Evolutionary conservation across 768 basidiomycete species (phyloP), one percentile per base, ranked within the genome.

Genomic region (Russula abietina): DNA sequence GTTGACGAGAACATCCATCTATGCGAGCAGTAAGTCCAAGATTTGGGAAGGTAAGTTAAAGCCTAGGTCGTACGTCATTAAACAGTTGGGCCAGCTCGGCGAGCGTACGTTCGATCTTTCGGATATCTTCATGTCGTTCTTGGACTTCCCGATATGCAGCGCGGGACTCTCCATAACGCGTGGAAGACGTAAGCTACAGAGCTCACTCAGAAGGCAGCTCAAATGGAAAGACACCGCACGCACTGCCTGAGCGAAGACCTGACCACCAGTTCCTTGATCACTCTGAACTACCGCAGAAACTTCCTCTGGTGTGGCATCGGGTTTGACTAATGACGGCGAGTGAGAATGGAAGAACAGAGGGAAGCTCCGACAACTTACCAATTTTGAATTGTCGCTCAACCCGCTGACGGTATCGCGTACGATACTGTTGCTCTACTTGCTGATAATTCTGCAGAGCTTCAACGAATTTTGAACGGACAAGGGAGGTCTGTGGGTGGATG

Each of bases 221-320:
- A 12, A 6, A n/a, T 14, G 19, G 14, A 26, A 28, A 36, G 24
- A 38, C 14, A 51, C 24, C n/a, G 17, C 2, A 70, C 79, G 33
- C 70, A 91, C 91, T 61, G 91, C 89, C 76, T 92, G 91, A 62
- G 87, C 86, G 78, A 98, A 98, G 57, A 97, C 88, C 73, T 97
- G 94, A 32, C 74, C 72, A 48, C 74, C 74, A 32, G 83, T 81
- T 54, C 87, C 87, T 55, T 81, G 81, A 50, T 90, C 87, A 69
- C 92, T 88, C 68, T 94, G 87, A 38, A 94, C 87, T n/a, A 90
- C 93, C 17, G 89, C 86, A 56, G 80, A 77, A 64, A 98, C 78
- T 75, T 98, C 95, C 59, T 96, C 92, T 2, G 87, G 87, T 0
- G 93, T 85, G 5, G 95, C 95, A 74, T 95, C 86, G 53, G 93